phyloP scores from a whole-genome alignment of 345 rosid species.

The Conringia planisiliqua region DNA sequence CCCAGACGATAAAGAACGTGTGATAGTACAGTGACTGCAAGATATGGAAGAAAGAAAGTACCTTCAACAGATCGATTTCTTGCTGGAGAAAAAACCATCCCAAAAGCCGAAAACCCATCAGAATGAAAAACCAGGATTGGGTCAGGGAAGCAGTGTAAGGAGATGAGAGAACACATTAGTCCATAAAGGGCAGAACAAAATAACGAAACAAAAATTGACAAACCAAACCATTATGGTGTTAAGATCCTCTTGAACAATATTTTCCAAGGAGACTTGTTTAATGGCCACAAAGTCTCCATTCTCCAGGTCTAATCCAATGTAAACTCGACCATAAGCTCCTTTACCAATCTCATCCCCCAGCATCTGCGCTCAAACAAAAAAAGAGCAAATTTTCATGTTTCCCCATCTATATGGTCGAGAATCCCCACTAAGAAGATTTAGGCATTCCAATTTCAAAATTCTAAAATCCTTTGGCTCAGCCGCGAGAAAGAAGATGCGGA shows the following conservation, averaged over 20 bases:
- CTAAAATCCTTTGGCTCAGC: background rate
- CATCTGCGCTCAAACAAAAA: conserved; percentile 49
- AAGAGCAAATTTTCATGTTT: background rate
- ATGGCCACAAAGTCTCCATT: conserved; percentile 97
- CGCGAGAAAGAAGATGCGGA: background rate
- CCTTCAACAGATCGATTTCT: conserved; percentile 98
- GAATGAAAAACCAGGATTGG: conserved; percentile 32
- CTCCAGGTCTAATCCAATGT: conserved; percentile 96
- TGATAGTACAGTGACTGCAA: background rate
- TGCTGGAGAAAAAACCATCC: conserved; percentile 53
- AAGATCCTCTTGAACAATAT: conserved; percentile 98
- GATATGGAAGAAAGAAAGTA: conserved; percentile 29
- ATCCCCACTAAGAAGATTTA: background rate
- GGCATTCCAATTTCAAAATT: background rate
- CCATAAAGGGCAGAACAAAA: background rate
- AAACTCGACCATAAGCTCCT: conserved; percentile 98
- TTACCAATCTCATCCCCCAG: conserved; percentile 99
- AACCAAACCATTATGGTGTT: conserved; percentile 84
- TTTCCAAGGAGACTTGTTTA: conserved; percentile 96
- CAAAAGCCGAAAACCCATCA: conserved; percentile 22
- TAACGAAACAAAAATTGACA: background rate
- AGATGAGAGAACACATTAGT: background rate
- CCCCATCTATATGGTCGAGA: too few relatives aligned
- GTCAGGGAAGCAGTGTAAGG: conserved; percentile 24
- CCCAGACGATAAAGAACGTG: background rate